phyloP scores from a whole-genome alignment of 2,329 filamentous ascomycete species.

The Immersiporthe knoxdaviesiana region DNA sequence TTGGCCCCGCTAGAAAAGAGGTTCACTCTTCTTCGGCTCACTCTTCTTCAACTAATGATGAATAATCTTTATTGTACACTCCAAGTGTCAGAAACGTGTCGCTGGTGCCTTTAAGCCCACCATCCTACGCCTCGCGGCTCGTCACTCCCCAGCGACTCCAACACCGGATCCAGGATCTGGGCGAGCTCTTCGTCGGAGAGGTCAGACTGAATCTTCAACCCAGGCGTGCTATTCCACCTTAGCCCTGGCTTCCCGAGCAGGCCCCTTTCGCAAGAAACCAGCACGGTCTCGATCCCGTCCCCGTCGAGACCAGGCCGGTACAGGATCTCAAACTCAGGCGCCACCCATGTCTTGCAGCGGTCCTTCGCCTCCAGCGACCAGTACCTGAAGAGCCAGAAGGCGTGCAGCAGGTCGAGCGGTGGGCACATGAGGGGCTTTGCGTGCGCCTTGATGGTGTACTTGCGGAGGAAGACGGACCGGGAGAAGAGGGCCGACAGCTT shows the following conservation, averaged over 20 bases:
- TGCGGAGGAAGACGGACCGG: not conserved
- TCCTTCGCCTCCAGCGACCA: not conserved
- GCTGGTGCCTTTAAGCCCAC: not conserved
- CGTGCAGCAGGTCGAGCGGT: not conserved
- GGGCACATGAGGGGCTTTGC: not conserved
- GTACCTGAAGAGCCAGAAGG: constrained; percentile 5
- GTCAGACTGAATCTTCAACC: not conserved
- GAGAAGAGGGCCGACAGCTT: not conserved
- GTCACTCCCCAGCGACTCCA: not conserved
- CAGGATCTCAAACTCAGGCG: not conserved
- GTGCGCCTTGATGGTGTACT: constrained; percentile 4
- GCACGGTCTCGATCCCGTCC: not conserved
- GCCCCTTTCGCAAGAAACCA: not conserved
- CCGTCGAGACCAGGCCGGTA: not conserved
- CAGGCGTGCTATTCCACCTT: not conserved
- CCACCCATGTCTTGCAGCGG: not conserved
- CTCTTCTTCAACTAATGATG: not conserved
- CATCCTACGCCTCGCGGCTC: not conserved
- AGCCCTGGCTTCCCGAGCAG: not conserved
- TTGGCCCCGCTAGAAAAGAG: not conserved
- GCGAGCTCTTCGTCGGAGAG: not conserved
- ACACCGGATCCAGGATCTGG: not conserved
- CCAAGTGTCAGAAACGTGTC: not conserved
- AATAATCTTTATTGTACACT: not conserved
- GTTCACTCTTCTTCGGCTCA: not conserved